Base-by-base conservation (phyloP, 208 protist genomes). In the Acanthamoeba lenticulata region DNA sequence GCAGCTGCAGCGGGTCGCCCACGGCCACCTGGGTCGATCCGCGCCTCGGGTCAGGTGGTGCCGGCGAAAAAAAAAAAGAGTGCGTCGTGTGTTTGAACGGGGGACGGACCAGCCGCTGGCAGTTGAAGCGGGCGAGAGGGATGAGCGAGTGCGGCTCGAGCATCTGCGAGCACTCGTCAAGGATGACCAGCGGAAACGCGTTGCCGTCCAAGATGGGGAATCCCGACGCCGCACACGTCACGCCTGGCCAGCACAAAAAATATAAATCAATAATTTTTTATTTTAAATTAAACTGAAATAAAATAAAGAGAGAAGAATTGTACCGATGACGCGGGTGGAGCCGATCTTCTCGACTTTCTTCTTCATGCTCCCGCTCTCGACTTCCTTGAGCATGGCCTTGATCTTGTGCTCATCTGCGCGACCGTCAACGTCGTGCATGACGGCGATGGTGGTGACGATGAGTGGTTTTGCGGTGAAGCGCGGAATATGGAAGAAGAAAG, bases 101-200 rank as follows among this genome's bases (percentile, higher is more conserved):
- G 60, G 52, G 52, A 69, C 49, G 92, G 29, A 96, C 55, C 17
- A 97, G 38, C 79, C 77, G 69, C 65, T 96, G 15, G 45, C 94
- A 96, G 19, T 72, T 40, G 69, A 96, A 97, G 11, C 90, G 83
- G 19, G 60, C 77, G 1, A 98, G 57, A 5, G 97, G 97, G n/a
- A 98, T 40, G 27, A 98, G 81, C 1, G 95, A 88, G 3, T 96
- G 34, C 19, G 97, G 97, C 67, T 98, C 97, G 2, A 96, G 83
- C 83, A 98, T 97, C 62, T 98, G 97, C 5, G 38, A 94, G 77
- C 95, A 96, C 79, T 98, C 97, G 85, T 98, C 97, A 0, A 98
- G 52, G 45, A 98, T 92, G 4, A 98, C 45, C 40, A 98, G 95
- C 1, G 96, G 94, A 95, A 98, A 98, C 7, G 57, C 40, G 32